Percentiles rank a stretch among this genome's conserved stretches.
Conservation (phyloP, 176 grass and related monocot genomes). For the Oryza meridionalis region DNA sequence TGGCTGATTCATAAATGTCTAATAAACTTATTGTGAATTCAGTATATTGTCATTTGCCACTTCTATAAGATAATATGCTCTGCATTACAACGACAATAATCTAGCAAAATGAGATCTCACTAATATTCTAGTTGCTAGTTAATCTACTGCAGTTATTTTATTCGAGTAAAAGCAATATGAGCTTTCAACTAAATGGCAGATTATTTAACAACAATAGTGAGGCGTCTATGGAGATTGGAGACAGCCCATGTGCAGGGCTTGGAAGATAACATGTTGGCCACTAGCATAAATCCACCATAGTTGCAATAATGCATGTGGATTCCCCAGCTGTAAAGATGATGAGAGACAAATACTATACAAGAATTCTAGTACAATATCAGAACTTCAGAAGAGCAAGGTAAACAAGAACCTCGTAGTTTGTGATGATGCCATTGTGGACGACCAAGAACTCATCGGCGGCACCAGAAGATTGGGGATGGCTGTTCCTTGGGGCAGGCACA, state of each 20-base stretch:
- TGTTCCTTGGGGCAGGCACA: constrained; percentile 86
- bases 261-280: constrained; percentile 4
- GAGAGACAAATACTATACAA: not conserved
- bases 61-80: not conserved
- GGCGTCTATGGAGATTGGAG: not conserved
- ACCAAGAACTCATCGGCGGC: constrained; percentile 82
- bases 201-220: not conserved
- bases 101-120: not conserved
- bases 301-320: constrained; percentile 42
- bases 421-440: constrained; percentile 99
- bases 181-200: not conserved
- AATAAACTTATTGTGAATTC: not conserved
- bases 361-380: not conserved
- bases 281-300: constrained; percentile 26
- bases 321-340: constrained; percentile 27
- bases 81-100: not conserved
- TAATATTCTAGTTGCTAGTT: not conserved
- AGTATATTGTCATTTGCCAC: not conserved
- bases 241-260: constrained; percentile 38
- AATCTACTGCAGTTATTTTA: not conserved
- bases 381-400: not conserved
- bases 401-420: constrained; percentile 88
- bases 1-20: not conserved
- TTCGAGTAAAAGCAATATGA: constrained; percentile 2
- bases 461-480: constrained; percentile 96